phyloP scores from a whole-genome alignment of 2,329 filamentous ascomycete species.

The Cadophora malorum region DNA sequence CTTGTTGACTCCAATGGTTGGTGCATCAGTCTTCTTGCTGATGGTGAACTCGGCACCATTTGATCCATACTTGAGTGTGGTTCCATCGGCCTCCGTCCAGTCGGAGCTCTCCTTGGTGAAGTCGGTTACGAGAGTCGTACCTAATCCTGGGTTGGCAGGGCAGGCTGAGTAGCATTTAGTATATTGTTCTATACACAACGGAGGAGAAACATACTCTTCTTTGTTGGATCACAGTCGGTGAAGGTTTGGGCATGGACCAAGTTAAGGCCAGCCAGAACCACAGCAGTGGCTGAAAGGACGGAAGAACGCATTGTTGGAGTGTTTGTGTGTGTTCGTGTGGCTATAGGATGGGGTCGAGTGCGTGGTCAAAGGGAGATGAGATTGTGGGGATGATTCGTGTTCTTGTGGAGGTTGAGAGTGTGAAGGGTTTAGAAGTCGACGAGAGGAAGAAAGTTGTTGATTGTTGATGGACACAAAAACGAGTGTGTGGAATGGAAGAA shows the following conservation, averaged over 20 bases:
- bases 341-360: not conserved
- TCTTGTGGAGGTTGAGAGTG: not conserved
- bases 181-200: not conserved
- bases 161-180: constrained; percentile 45
- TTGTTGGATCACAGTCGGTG: constrained; percentile 52
- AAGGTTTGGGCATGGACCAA: constrained; percentile 51
- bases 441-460: not conserved
- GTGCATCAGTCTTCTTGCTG: constrained; percentile 54
- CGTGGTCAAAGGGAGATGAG: constrained; percentile 15
- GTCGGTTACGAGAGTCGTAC: constrained; percentile 49
- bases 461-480: constrained; percentile 14
- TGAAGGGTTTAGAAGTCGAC: not conserved
- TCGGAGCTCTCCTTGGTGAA: constrained; percentile 53
- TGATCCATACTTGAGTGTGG: constrained; percentile 46
- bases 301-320: constrained; percentile 35
- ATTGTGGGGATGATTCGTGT: not conserved
- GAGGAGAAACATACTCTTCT: constrained; percentile 45
- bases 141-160: constrained; percentile 52
- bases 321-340: not conserved
- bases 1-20: constrained; percentile 52
- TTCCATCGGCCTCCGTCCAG: constrained; percentile 62
- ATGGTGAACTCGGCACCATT: constrained; percentile 58
- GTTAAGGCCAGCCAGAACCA: constrained; percentile 32
- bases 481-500: constrained; percentile 20
- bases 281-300: constrained; percentile 32